phyloP scores from a whole-genome alignment of 2,329 filamentous ascomycete species.

The Fusarium multiceps region DNA sequence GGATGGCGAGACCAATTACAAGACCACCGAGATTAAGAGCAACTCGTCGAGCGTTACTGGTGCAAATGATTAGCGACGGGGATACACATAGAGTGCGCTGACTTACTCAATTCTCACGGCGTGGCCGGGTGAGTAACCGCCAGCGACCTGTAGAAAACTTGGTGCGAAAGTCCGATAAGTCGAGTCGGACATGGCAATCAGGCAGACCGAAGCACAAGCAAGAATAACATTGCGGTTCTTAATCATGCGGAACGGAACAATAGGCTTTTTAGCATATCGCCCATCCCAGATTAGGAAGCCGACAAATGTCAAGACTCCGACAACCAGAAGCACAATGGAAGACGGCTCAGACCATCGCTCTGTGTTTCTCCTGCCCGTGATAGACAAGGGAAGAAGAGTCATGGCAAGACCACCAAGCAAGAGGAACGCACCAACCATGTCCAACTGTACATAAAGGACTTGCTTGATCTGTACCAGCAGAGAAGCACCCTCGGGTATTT shows the following conservation, averaged over 20 bases:
- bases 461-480: background rate
- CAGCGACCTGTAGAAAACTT: conserved; percentile 25
- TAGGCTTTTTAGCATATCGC: conserved; percentile 11
- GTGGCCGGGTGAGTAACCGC: conserved; percentile 22
- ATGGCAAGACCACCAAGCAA: conserved; percentile 27
- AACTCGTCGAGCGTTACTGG: conserved; percentile 19
- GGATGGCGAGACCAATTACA: conserved; percentile 3
- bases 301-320: conserved; percentile 25
- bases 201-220: conserved; percentile 22
- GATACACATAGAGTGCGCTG: rapidly evolving
- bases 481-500: background rate
- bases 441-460: conserved; percentile 2
- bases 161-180: conserved; percentile 28
- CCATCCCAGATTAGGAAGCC: conserved; percentile 30
- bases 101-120: conserved; percentile 26
- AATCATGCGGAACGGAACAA: conserved; percentile 36
- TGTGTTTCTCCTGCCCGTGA: conserved; percentile 26
- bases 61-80: background rate
- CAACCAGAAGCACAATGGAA: conserved; percentile 22
- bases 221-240: conserved; percentile 31
- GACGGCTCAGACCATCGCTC: conserved; percentile 27
- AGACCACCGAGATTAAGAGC: conserved; percentile 28
- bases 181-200: conserved; percentile 36
- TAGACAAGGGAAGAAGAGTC: conserved; percentile 30
- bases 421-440: conserved; percentile 25